Evolutionary conservation across 768 basidiomycete genomes (phyloP), one percentile per base, ranked within the genome.

Genomic region (Pseudohyphozyma bogoriensis): DNA sequence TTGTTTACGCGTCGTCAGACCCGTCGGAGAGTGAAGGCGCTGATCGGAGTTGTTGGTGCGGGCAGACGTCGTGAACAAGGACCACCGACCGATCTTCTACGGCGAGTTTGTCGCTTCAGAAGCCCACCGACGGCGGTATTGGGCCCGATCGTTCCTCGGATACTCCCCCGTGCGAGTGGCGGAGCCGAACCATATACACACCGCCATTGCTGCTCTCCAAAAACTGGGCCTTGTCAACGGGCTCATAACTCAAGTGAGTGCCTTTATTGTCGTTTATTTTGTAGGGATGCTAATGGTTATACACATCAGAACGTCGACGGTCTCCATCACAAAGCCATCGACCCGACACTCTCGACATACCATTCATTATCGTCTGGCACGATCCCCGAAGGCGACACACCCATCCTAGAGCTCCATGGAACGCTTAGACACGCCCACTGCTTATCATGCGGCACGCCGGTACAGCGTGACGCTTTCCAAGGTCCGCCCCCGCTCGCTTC

Each of bases 181-280:
- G 0, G 78, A 79, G 49, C 89, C 91, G 6, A 96, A 95, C 68
- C 83, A 89, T 6, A 91, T 86, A 0, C 93, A 97, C 72, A 87
- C 81, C 67, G 85, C 87, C 12, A 75, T 97, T 31, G 85, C 87
- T 8, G 88, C 90, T 3, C 77, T 95, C 50, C 85, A 88, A 69
- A 77, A 87, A 65, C 74, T 85, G 12, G 80, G 79, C 4, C 73
- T 83, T 55, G 77, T 87, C 24, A 73, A 79, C 26, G 75, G 76
- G 31, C 72, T 91, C 35, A 82, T 96, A 63, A 97, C 93, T 0
- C 53, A 52, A 70, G 75, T 58, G 35, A 73, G 75, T 56, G 22
- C 52, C 26, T n/a, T 44, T 11, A 18, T 47, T 31, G 32, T 18
- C 22, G 28, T 40, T 16, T 16, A 4, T 44, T 29, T 39, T 24